Evolutionary conservation across 345 rosid species (phyloP), one percentile per base, ranked within the genome.

Genomic region (Eucalyptus pumila): DNA sequence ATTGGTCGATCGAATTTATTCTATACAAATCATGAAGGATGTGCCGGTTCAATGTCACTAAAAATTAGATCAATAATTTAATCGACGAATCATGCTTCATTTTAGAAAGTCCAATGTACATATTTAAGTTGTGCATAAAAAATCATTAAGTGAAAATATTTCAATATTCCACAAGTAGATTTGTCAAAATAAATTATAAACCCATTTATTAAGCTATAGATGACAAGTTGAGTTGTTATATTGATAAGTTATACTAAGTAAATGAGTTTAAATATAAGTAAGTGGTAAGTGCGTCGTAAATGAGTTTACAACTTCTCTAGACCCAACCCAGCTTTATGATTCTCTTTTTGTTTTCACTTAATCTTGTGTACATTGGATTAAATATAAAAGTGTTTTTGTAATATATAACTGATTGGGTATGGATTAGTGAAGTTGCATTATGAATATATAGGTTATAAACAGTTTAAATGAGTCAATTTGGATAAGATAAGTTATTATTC

Each of bases 281-380:
- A 56, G 30, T 56, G 13, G 1, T 24, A 24, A 56, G 30, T 4
- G 1, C 0, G 5, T 56, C 1, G 0, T 2, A 56, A 56, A 56
- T 56, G 1, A 1, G 0, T 56, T 10, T 23, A 24, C 30, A 56
- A 10, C 6, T 56, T 56, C 1, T 56, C 3, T 56, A 56, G 14
- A 56, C 0, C 0, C 7, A 24, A 56, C 0, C 4, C 3, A 52
- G 0, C 0, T 52, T 19, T 52, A 24, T 2, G 13, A 24, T 5
- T 56, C 8, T 51, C 14, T 56, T 26, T 56, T 10, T 1, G 1
- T 56, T 56, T 9, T 10, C 30, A 23, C 62, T 56, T 24, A 23
- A 9, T 56, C 14, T 56, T 4, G 1, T 19, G 26, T 19, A 52
- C 0, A 52, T 52, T 52, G 58, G 1, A 0, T 52, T 52, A 52